Evolutionary conservation across 202 grass and related monocot species (phyloP).

Genomic region (Zoysia matrella): DNA sequence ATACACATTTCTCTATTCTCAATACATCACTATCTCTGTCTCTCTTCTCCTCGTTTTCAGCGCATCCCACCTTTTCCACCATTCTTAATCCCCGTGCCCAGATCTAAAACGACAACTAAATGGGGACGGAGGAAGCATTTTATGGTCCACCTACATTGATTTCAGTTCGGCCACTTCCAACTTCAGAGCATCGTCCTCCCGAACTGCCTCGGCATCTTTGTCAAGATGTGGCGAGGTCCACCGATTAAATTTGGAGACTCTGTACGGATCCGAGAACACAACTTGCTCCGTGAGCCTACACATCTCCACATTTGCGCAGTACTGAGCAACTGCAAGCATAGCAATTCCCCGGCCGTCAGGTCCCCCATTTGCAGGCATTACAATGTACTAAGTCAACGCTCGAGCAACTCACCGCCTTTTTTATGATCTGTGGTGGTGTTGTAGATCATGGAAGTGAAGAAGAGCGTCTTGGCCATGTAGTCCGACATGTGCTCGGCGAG

Average conservation of each 20-base stretch:
- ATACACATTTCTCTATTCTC: no score
- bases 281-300: constrained; percentile 91
- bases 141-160: constrained; percentile 54
- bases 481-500: constrained; percentile 81
- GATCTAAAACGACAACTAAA: no score
- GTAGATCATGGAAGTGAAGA: constrained; percentile 85
- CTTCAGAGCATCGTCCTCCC: constrained; percentile 67
- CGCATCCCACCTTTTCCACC: no score
- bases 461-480: constrained; percentile 85
- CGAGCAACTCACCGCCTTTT: constrained; percentile 53
- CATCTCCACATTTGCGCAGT: constrained; percentile 83
- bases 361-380: neutral
- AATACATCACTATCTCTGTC: no score
- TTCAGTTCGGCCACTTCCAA: constrained; percentile 79
- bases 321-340: constrained; percentile 78
- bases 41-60: no score
- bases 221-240: constrained; percentile 89
- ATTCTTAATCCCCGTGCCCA: no score
- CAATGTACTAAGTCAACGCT: neutral
- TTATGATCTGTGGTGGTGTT: constrained; percentile 84
- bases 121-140: no score
- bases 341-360: neutral
- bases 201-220: constrained; percentile 73
- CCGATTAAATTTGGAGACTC: constrained; percentile 68
- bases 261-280: constrained; percentile 90